Evolutionary conservation across 371 early-diverging fungal species (phyloP), one percentile per base, ranked within the genome.

Genomic region (Syncephalis plumigaleata): DNA sequence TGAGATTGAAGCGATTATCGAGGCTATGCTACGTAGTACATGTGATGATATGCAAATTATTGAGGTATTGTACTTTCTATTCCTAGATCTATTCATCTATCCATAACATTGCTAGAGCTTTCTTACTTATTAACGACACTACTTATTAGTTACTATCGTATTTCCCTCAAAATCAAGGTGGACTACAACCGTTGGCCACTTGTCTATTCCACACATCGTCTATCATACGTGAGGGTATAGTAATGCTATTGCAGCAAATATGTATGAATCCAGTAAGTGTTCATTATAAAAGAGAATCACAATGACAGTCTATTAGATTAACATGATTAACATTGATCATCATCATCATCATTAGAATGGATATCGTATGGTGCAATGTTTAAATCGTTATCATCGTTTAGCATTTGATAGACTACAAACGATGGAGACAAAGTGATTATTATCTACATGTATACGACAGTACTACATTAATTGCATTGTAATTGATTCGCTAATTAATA

Each of bases 151-250:
- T 87, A 52, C 52, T 87, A 46, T 74, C 84, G 0, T 68, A 66
- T 53, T 61, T 88, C 13, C 91, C 91, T 22, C 80, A 81, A 42
- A 77, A 77, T 48, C 75, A 79, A 58, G 87, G 87, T 5, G 92
- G 92, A 5, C 57, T 90, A 37, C 66, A 73, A 37, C 81, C 84
- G n/a, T 49, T 92, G 8, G 85, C 82, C 9, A 61, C 73, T 18
- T 89, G 91, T 1, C 64, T 91, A 27, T 87, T 82, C 57, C 86
- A 87, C 51, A 79, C 82, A 1, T 64, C 75, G 11, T 58, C 63
- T 1, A 61, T 52, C 9, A 74, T 84, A 11, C 61, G 84, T 24
- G 56, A 56, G 15, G 69, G 76, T 47, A 72, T 83, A 0, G 68
- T 80, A 17, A 68, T 75, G 21, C 60, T 87, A 15, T 75, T 87